Conservation (phyloP, 2,329 filamentous ascomycete species). For the Hypomyces rosellus region DNA sequence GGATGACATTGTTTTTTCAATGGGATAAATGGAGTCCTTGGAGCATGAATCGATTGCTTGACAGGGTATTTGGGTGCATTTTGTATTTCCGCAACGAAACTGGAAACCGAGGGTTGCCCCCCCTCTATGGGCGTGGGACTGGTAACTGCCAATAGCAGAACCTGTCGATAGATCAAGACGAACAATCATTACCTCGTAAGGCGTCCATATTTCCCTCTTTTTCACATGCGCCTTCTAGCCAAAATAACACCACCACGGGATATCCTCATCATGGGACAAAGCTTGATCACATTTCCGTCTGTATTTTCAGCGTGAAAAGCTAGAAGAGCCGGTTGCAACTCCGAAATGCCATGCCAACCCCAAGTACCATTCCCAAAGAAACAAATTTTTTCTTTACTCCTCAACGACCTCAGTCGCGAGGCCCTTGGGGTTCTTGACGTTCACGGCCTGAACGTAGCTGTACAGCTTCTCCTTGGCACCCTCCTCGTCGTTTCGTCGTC, state of each 20-base stretch:
- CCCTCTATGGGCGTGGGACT: conserved; percentile 7
- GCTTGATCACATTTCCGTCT: conserved; percentile 30
- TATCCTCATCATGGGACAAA: conserved; percentile 14
- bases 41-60: conserved; percentile 25
- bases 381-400: conserved; percentile 48
- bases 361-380: conserved; percentile 36
- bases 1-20: conserved; percentile 19
- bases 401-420: conserved; percentile 85
- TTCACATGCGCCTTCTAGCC: neutral
- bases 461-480: conserved; percentile 99
- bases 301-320: conserved; percentile 35
- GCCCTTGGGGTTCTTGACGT: conserved; percentile 99
- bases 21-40: conserved; percentile 39
- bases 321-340: conserved; percentile 42
- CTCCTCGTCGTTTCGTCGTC: conserved; percentile 99
- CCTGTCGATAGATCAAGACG: conserved; percentile 11
- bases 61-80: conserved; percentile 29
- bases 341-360: conserved; percentile 39
- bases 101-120: conserved; percentile 6
- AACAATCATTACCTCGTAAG: conserved; percentile 11
- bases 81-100: conserved; percentile 12
- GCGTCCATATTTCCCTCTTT: conserved; percentile 1
- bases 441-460: conserved; percentile 99
- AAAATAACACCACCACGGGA: conserved; percentile 1
- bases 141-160: conserved; percentile 8